These are phyloP conservation scores for Phytophthora macrochlamydospora DNA, from an alignment of 352 stramenopile species.

Conservation along the genomic window DNA sequence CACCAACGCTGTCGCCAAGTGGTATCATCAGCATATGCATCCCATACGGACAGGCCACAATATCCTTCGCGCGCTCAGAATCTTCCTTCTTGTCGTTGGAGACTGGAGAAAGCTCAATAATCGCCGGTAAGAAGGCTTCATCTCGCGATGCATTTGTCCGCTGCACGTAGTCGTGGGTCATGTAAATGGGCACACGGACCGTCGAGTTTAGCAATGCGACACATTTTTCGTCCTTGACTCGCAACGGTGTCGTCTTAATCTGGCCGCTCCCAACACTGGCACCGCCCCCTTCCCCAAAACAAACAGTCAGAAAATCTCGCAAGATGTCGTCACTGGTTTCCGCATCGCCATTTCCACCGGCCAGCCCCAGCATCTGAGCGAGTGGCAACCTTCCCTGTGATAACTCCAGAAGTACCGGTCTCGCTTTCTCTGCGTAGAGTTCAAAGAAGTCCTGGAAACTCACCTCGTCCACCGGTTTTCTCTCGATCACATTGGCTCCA, in stretches of 20 bases:
- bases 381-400: conserved; percentile 8
- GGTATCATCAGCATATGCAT: conserved; percentile 61
- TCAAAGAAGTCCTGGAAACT: conserved; percentile 74
- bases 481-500: conserved; percentile 16
- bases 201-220: conserved; percentile 27
- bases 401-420: conserved; percentile 42
- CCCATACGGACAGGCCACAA: conserved; percentile 59
- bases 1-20: conserved; percentile 10
- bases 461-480: conserved; percentile 23
- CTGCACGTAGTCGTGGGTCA: conserved; percentile 73
- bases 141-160: conserved; percentile 50
- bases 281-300: conserved; percentile 28
- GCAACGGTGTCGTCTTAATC: conserved; percentile 22
- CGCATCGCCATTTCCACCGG: conserved; percentile 1
- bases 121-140: conserved; percentile 35
- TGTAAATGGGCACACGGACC: conserved; percentile 60
- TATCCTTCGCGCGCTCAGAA: conserved; percentile 8
- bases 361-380: conserved; percentile 23
- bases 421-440: conserved; percentile 41
- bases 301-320: conserved; percentile 16
- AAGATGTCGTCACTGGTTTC: conserved; percentile 3
- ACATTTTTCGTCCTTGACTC: conserved; percentile 38
- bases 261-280: not conserved
- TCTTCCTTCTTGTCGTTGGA: not conserved
- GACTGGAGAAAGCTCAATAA: conserved; percentile 27